A percentile compares a stretch with the other conserved stretches of the same genome.
phyloP scores from a whole-genome alignment of 495 filamentous ascomycete species.

The Amphirosellinia nigrospora region DNA sequence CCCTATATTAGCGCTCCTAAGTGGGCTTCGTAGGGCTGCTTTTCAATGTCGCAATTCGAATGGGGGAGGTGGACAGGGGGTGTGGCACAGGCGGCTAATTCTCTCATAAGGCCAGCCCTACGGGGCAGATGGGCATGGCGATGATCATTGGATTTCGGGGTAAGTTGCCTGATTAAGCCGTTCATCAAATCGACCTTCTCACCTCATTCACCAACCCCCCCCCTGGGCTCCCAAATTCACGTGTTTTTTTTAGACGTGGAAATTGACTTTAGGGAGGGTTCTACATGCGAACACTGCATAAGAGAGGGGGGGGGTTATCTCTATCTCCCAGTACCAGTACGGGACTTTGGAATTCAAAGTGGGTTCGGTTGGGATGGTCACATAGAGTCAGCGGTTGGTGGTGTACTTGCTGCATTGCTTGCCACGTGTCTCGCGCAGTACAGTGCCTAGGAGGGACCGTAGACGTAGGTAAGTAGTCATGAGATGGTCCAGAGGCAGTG shows the following conservation, averaged over 20 bases:
- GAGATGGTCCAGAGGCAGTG: neutral
- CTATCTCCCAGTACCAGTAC: constrained; percentile 2
- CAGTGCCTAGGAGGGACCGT: neutral
- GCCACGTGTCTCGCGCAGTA: constrained; percentile 12
- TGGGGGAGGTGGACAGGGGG: neutral
- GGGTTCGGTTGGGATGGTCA: constrained; percentile 5
- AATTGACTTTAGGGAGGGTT: neutral
- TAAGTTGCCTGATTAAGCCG: constrained; percentile 13
- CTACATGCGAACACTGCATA: constrained; percentile 22
- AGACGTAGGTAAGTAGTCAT: neutral
- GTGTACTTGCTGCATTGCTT: neutral
- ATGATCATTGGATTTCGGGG: constrained; percentile 18
- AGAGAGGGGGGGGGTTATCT: neutral
- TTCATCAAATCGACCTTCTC: constrained; percentile 1
- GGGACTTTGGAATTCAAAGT: constrained; percentile 9
- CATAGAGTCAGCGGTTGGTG: neutral
- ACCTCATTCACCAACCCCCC: neutral
- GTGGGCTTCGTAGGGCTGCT: constrained; percentile 23
- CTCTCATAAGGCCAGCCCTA: constrained; percentile 20
- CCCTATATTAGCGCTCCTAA: neutral
- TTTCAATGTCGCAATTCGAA: constrained; percentile 9
- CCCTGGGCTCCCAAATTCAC: neutral
- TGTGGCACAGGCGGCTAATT: constrained; percentile 12
- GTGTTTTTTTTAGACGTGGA: constrained; percentile 14
- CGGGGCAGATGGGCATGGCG: constrained; percentile 19